Conservation (phyloP, 2,329 filamentous ascomycete genomes). For the Venturia carpophila region DNA sequence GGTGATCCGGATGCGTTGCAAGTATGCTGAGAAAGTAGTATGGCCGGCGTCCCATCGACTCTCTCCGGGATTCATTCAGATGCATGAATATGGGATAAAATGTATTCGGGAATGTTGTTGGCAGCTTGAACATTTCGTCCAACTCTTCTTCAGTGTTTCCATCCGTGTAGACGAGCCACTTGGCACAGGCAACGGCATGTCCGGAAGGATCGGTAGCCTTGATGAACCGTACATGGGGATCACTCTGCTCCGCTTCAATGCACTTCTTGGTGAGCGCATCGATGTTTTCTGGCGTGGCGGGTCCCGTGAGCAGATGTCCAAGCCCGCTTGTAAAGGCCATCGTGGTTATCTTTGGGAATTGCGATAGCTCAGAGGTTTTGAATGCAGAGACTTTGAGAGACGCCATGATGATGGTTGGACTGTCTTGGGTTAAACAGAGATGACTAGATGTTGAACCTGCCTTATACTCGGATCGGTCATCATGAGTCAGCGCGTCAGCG, state of each 20-base stretch:
- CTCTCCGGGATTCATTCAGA: slow-evolving; percentile 7
- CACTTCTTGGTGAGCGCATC: not conserved
- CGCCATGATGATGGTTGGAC: not conserved
- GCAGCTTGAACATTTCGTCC: slow-evolving; percentile 10
- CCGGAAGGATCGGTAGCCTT: slow-evolving; percentile 3
- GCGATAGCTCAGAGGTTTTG: not conserved
- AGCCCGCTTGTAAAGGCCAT: slow-evolving; percentile 1
- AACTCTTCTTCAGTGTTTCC: slow-evolving; percentile 16
- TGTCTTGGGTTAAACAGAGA: not conserved
- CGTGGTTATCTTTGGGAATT: not conserved
- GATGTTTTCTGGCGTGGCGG: slow-evolving; percentile 6
- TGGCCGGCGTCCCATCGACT: slow-evolving; percentile 14
- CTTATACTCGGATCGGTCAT: not conserved
- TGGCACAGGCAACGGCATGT: slow-evolving; percentile 12
- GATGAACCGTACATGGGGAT: slow-evolving; percentile 1
- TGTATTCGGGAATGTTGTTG: slow-evolving; percentile 2
- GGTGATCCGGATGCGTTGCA: slow-evolving; percentile 15
- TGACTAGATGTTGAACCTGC: not conserved
- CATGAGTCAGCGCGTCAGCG: not conserved
- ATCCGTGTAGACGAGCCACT: slow-evolving; percentile 13
- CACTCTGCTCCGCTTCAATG: not conserved
- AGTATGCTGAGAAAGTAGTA: slow-evolving; percentile 17
- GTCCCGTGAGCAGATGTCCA: slow-evolving; percentile 9
- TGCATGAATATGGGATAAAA: slow-evolving; percentile 9
- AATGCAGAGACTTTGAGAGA: not conserved